Base-by-base conservation (phyloP, 1,139 yeast genomes). In the Pichia sp. region DNA sequence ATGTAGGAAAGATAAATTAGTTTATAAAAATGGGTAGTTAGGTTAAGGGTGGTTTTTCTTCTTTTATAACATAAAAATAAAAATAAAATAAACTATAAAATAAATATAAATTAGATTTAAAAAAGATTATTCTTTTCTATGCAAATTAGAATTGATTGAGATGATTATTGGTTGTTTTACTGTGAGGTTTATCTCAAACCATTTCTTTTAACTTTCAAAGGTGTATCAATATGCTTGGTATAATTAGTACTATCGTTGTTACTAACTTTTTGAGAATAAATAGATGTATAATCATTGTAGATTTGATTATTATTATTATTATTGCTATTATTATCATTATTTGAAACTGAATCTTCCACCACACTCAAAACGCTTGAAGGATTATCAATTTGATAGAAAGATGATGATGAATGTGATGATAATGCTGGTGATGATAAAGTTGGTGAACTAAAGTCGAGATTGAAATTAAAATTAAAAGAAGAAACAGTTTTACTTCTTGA, bases 401-500 rank as follows among this genome's bases (percentile, higher is more conserved):
- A n/a, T n/a, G n/a, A n/a, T n/a, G n/a, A n/a, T n/a, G n/a, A n/a
- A n/a, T n/a, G n/a, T n/a, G n/a, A n/a, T n/a, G n/a, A n/a, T n/a
- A n/a, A n/a, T 21, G 42, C 46, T 11, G 47, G 45, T 14, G 47
- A 42, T 10, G 38, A 39, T 32, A 35, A 25, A 20, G 36, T 35
- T 20, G 41, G 47, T n/a, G 37, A 43, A 37, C 47, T 42, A 37
- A 28, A 39, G 32, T 14, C 41, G 41, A 8, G 28, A 21, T 22
- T 21, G 25, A 28, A 39, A 42, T 6, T 43, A 35, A 21, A 39
- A 41, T 23, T 42, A 35, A 30, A 50, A 48, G 52, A 42, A 24
- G 56, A 46, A 15, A 55, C 48, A 4, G 61, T 55, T 34, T 56
- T 52, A 22, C 59, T 51, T 30, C 60, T 46, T 30, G 46, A 40